phyloP scores from a whole-genome alignment of 805 yeast species.

The Myxozyma nipponensis region DNA sequence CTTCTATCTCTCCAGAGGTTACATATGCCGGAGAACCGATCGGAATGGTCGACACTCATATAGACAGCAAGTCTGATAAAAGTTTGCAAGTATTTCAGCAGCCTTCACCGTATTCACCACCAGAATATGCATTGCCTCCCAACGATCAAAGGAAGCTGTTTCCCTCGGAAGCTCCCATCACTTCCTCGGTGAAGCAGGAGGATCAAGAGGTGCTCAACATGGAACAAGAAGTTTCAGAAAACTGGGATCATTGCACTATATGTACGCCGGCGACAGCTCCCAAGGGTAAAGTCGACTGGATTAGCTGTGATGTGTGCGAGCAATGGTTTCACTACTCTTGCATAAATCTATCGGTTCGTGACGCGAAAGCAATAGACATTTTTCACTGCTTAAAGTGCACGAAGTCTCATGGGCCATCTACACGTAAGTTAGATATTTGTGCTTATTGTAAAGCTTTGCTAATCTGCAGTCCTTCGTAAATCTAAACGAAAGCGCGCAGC shows the following conservation, averaged over 20 bases:
- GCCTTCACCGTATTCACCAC: slow-evolving; percentile 19
- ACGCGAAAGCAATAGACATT: slow-evolving; percentile 41
- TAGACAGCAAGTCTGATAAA: too few relatives aligned
- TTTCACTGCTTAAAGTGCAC: slow-evolving; percentile 58
- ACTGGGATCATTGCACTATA: slow-evolving; percentile 26
- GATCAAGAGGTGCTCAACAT: neutral
- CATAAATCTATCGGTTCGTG: slow-evolving; percentile 39
- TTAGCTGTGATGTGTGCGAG: slow-evolving; percentile 53
- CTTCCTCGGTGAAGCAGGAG: too few relatives aligned
- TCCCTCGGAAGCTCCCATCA: neutral
- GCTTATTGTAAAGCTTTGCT: neutral
- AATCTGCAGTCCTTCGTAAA: slow-evolving; percentile 41
- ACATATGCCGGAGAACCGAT: too few relatives aligned
- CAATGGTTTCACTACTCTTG: slow-evolving; percentile 57
- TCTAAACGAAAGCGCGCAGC: slow-evolving; percentile 53
- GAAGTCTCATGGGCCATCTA: slow-evolving; percentile 47
- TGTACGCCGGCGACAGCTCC: slow-evolving; percentile 28
- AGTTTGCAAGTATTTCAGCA: slow-evolving; percentile 12
- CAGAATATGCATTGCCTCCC: slow-evolving; percentile 2
- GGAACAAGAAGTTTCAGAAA: slow-evolving; percentile 6
- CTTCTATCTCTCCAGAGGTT: slow-evolving; percentile 18
- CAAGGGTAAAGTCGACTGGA: slow-evolving; percentile 42
- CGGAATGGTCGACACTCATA: too few relatives aligned
- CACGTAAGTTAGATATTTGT: slow-evolving; percentile 11
- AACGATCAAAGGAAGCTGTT: neutral